These are phyloP conservation scores for Hymenoscyphus occultus DNA, from an alignment of 2,329 filamentous ascomycete genomes.

Conservation along the genomic window DNA sequence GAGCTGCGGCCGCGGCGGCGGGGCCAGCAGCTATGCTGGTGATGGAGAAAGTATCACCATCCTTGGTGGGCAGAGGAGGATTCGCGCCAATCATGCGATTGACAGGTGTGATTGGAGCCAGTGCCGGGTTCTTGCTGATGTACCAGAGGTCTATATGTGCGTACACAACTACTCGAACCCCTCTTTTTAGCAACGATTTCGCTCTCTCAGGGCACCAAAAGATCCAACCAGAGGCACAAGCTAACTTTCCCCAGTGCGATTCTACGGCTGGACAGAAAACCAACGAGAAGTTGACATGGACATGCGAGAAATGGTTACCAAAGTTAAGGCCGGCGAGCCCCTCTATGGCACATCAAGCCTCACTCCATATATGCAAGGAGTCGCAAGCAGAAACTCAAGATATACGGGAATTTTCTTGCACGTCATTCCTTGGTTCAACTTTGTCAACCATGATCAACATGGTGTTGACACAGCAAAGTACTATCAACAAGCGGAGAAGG, in stretches of 20 bases:
- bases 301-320: conserved; percentile 96
- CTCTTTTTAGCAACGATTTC: background rate
- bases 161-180: conserved; percentile 39
- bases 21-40: conserved; percentile 71
- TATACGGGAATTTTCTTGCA: conserved; percentile 83
- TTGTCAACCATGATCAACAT: conserved; percentile 92
- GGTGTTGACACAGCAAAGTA: conserved; percentile 98
- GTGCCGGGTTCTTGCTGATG: conserved; percentile 79
- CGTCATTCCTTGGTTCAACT: conserved; percentile 94
- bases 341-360: conserved; percentile 80
- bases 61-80: conserved; percentile 76
- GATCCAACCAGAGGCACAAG: background rate
- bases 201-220: background rate
- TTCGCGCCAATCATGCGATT: conserved; percentile 83
- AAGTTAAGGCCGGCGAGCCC: conserved; percentile 87
- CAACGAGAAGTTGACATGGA: conserved; percentile 89
- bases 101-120: conserved; percentile 65
- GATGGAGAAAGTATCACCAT: conserved; percentile 83
- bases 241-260: conserved; percentile 62
- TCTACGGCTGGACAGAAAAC: conserved; percentile 95
- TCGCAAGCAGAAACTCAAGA: conserved; percentile 86
- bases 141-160: conserved; percentile 82
- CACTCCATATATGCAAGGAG: conserved; percentile 87
- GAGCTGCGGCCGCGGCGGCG: conserved; percentile 63
- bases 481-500: conserved; percentile 90